Base-by-base conservation (phyloP, 345 rosid species). In the Euphorbia lathyris region DNA sequence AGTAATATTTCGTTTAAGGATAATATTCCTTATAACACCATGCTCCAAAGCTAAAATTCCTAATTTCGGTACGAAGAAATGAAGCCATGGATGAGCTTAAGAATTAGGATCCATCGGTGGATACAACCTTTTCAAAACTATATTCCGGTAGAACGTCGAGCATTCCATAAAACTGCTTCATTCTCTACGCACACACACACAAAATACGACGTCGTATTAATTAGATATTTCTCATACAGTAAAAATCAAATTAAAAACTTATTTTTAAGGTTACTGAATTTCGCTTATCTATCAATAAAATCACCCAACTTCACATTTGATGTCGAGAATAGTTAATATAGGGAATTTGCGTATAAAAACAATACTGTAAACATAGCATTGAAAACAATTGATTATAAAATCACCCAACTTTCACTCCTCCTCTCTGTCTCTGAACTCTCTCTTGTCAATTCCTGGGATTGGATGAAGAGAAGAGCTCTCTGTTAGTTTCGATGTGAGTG, bases 391-490 rank as follows among this genome's bases (percentile, higher is more conserved):
- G n/a, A n/a, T n/a, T n/a, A n/a, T n/a, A n/a, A n/a, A n/a, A n/a
- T n/a, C n/a, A n/a, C n/a, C n/a, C n/a, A n/a, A n/a, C n/a, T n/a
- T n/a, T n/a, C n/a, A n/a, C n/a, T n/a, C n/a, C n/a, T n/a, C n/a
- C n/a, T n/a, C n/a, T n/a, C n/a, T n/a, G n/a, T n/a, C n/a, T n/a
- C n/a, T n/a, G n/a, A n/a, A n/a, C n/a, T n/a, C n/a, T n/a, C n/a
- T n/a, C n/a, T n/a, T n/a, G n/a, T n/a, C n/a, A 92, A 30, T 87
- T 80, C 71, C 85, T 95, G 36, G 99, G 99, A 52, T 45, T 95
- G 26, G 96, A 83, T 5, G 89, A 84, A n/a, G 91, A 87, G 73
- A 74, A 87, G 72, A 68, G 74, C 58, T 52, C 8, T 67, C 78
- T 20, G 63, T 32, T 65, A 74, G 83, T 60, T 75, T 83, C 7